phyloP scores from a whole-genome alignment of 1,284 basidiomycete genomes.

The Heliocybe sulcata region DNA sequence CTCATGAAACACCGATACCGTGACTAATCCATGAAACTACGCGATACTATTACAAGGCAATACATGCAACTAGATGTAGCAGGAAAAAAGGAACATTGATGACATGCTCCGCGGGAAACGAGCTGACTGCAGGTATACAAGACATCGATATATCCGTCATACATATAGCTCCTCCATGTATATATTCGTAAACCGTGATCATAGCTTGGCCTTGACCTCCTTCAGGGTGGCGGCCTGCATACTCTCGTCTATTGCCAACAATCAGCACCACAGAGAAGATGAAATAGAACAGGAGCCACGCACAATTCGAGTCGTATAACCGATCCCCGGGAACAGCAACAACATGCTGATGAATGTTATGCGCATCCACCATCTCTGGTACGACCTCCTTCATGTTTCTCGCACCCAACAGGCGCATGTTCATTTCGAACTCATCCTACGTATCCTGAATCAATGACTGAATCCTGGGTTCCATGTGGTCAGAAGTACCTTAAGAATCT shows the following conservation, averaged over 20 bases:
- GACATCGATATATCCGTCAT: too few species aligned
- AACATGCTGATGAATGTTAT: constrained; percentile 55
- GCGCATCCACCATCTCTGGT: constrained; percentile 85
- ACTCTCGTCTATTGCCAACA: constrained; percentile 23
- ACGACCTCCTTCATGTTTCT: constrained; percentile 71
- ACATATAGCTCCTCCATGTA: too few species aligned
- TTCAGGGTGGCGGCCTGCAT: constrained; percentile 47
- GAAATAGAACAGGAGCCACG: constrained; percentile 20
- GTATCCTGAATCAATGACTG: constrained; percentile 11
- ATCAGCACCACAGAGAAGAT: neutral
- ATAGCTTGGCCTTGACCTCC: constrained; percentile 19
- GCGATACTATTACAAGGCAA: too few species aligned
- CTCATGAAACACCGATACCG: too few species aligned
- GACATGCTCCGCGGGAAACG: too few species aligned
- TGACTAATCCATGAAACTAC: too few species aligned
- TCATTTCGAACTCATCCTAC: constrained; percentile 94
- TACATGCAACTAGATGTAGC: too few species aligned
- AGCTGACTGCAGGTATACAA: too few species aligned
- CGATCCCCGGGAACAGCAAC: constrained; percentile 62
- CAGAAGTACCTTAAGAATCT: constrained; percentile 67
- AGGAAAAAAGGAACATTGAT: too few species aligned
- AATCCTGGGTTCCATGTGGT: neutral
- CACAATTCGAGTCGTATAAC: constrained; percentile 78
- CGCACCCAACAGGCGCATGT: constrained; percentile 84
- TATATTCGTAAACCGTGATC: too few species aligned